These are phyloP conservation scores for Chaetomium strumarium DNA, from an alignment of 2,329 filamentous ascomycete genomes.

Conservation along the genomic window DNA sequence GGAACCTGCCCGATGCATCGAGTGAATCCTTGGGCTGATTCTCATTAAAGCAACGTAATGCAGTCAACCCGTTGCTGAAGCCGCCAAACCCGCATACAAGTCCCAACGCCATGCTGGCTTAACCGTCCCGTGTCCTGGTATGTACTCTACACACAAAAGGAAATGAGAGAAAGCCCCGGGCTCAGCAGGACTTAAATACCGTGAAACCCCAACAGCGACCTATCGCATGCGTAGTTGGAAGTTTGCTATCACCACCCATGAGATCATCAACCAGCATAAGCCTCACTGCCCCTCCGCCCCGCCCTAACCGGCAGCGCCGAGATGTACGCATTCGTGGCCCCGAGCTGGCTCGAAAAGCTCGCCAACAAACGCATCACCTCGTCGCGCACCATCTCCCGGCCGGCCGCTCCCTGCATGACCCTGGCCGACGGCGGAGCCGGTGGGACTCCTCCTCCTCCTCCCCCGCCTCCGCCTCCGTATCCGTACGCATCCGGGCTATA, in stretches of 20 bases:
- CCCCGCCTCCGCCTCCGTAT: constrained; percentile 15
- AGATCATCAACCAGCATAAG: constrained; percentile 7
- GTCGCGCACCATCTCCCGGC: constrained; percentile 29
- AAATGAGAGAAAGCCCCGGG: too few relatives aligned
- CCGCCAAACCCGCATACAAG: too few relatives aligned
- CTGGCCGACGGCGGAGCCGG: constrained; percentile 42
- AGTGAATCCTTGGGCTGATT: neutral
- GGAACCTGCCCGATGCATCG: neutral
- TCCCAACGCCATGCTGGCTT: constrained; percentile 1
- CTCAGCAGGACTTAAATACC: neutral
- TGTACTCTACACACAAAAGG: neutral
- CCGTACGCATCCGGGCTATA: constrained; percentile 9
- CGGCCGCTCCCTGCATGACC: constrained; percentile 39
- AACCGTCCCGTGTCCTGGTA: neutral
- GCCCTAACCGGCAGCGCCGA: constrained; percentile 27
- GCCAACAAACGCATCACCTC: constrained; percentile 31
- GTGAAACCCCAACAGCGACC: neutral
- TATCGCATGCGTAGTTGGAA: neutral
- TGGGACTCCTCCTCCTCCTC: constrained; percentile 28
- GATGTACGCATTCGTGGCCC: constrained; percentile 28
- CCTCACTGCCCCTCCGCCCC: constrained; percentile 18
- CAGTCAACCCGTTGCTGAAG: neutral
- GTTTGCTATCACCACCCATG: neutral
- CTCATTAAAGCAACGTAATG: too few relatives aligned
- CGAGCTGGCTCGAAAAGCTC: constrained; percentile 32